Evolutionary conservation across 306 rosid genomes (phyloP).

Genomic region (Rosa multiflora): DNA sequence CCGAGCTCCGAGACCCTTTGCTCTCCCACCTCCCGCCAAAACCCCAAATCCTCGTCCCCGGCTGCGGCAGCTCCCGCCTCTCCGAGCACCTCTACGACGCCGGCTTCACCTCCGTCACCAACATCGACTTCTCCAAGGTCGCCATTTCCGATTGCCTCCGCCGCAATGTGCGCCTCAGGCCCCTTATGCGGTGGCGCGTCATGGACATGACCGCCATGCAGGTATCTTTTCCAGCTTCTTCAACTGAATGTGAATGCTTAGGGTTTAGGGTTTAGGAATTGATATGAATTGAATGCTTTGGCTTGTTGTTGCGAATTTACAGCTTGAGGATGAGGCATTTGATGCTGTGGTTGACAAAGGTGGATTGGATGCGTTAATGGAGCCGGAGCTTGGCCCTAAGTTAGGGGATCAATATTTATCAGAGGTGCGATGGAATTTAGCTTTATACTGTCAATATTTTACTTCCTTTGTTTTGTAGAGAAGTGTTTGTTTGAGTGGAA

Average conservation of each 20-base stretch:
- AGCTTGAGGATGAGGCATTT: slow-evolving; percentile 62
- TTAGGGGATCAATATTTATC: slow-evolving; percentile 73
- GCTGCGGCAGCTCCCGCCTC: slow-evolving; percentile 86
- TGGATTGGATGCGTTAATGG: slow-evolving; percentile 97
- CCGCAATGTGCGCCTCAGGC: slow-evolving; percentile 78
- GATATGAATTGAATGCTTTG: neutral
- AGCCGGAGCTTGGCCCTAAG: slow-evolving; percentile 81
- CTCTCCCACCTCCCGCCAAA: slow-evolving; percentile 47
- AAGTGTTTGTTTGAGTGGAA: slow-evolving; percentile 3
- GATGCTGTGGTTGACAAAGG: slow-evolving; percentile 81
- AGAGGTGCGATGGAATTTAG: slow-evolving; percentile 48
- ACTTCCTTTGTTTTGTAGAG: slow-evolving; percentile 7
- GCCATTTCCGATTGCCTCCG: slow-evolving; percentile 91
- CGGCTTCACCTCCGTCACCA: slow-evolving; percentile 59
- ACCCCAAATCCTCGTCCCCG: slow-evolving; percentile 68
- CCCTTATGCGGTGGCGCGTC: slow-evolving; percentile 91
- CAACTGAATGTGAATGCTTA: neutral
- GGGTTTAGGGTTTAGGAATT: slow-evolving; percentile 1
- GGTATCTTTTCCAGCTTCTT: slow-evolving; percentile 23
- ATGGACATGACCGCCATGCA: slow-evolving; percentile 95
- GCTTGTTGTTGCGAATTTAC: slow-evolving; percentile 11
- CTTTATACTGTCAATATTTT: neutral
- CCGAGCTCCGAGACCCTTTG: slow-evolving; percentile 54
- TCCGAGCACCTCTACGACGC: slow-evolving; percentile 88
- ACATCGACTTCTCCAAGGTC: slow-evolving; percentile 86